A percentile compares a stretch with the other conserved stretches of the same genome.
phyloP scores from a whole-genome alignment of 331 rosid genomes.

The Pyrus hybrid region DNA sequence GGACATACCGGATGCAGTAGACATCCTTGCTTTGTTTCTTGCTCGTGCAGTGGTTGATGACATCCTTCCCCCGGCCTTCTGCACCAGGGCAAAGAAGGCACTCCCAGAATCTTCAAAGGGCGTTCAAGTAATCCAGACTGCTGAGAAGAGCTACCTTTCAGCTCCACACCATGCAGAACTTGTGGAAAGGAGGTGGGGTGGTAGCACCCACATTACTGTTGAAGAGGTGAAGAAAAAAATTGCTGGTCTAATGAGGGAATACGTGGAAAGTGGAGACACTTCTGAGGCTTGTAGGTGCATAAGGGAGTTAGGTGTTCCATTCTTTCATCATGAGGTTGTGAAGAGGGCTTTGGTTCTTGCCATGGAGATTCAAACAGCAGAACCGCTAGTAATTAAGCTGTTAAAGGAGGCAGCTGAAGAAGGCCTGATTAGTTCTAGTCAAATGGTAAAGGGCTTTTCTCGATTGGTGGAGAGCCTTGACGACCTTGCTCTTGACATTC shows the following conservation, averaged over 20 bases:
- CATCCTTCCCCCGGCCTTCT: slow-evolving; percentile 93
- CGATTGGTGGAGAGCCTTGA: slow-evolving; percentile 89
- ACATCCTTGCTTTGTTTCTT: slow-evolving; percentile 83
- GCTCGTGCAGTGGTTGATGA: slow-evolving; percentile 99
- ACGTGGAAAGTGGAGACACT: slow-evolving; percentile 74
- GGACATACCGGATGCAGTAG: slow-evolving; percentile 90
- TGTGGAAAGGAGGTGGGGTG: slow-evolving; percentile 96
- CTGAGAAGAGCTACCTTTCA: slow-evolving; percentile 93
- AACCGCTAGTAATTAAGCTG: slow-evolving; percentile 54
- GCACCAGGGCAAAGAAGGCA: slow-evolving; percentile 74
- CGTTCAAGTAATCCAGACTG: slow-evolving; percentile 64
- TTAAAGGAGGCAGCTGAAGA: slow-evolving; percentile 95
- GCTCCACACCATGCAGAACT: slow-evolving; percentile 99
- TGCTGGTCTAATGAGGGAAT: slow-evolving; percentile 69
- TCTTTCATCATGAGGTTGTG: slow-evolving; percentile 98
- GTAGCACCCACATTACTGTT: slow-evolving; percentile 91
- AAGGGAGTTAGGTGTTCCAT: slow-evolving; percentile 85
- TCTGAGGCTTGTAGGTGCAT: slow-evolving; percentile 90
- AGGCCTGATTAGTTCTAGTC: slow-evolving; percentile 92
- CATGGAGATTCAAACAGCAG: slow-evolving; percentile 75
- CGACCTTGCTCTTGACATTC: slow-evolving; percentile 97
- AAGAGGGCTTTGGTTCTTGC: slow-evolving; percentile 85
- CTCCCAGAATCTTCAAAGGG: slow-evolving; percentile 90
- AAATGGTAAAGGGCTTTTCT: slow-evolving; percentile 92
- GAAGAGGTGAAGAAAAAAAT: slow-evolving; percentile 94